Base-by-base conservation (phyloP, 73 alveolate species). In the Stentor roeselii region DNA sequence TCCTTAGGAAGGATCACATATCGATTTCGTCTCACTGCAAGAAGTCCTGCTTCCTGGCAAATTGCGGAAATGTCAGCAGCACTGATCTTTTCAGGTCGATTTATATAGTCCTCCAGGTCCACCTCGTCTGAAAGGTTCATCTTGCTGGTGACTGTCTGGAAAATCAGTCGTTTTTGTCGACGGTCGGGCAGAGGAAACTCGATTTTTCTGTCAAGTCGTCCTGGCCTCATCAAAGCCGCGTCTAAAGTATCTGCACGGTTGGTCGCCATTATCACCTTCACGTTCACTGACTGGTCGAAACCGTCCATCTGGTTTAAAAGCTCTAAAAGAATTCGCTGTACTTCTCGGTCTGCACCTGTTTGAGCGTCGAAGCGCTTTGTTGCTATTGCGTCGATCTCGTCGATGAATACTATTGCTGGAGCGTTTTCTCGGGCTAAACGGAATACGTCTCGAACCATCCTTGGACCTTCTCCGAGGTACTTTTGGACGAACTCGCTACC, bases 381-480 rank as follows among this genome's bases (percentile, higher is more conserved):
- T 4, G 99, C 99, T 59, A 97, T 98, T 32, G 99, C 94, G 89
- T 97, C 99, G 50, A 98, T 94, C 93, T 98, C 99, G 86, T 98
- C 99, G 50, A 98, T 98, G 94, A 98, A 98, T n/a, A 98, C 98
- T 76, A 98, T 97, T 42, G 98, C 87, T 42, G 99, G 99, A 4
- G 99, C 98, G 78, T 97, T 98, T 87, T 98, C 99, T 60, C 96
- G 97, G 2, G 99, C 99, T 86, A 98, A 85, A 82, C 99, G 91
- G 78, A 98, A 98, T 39, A 98, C 99, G 88, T 97, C 99, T 84
- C 99, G 96, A 58, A 98, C 99, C 99, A 98, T 97, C 86, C 99
- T 92, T 15, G 99, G 99, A n/a, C 99, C 99, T 86, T 98, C 99
- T 41, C 99, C 99, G 76, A 98, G 92, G 88, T 97, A 98, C 88